Evolutionary conservation across 1,284 basidiomycete genomes (phyloP).

Genomic region (Cryptococcus hybrid): DNA sequence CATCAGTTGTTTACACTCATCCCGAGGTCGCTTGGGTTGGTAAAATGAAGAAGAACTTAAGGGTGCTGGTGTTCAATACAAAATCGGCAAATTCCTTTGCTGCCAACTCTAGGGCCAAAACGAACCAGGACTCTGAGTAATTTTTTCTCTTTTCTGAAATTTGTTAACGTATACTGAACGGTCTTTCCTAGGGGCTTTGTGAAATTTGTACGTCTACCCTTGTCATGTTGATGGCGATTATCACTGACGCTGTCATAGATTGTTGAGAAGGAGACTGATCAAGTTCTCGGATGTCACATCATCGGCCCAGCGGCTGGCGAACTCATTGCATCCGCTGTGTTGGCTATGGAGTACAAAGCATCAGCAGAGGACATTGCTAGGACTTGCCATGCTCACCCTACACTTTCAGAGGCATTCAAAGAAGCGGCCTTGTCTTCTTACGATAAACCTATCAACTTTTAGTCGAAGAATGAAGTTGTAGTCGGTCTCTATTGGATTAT

Average conservation of each 20-base stretch:
- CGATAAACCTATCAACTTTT: no score
- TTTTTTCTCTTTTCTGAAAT: conserved; percentile 20
- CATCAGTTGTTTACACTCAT: conserved; percentile 96
- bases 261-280: conserved; percentile 91
- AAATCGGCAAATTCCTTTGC: conserved; percentile 88
- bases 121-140: conserved; percentile 67
- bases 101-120: conserved; percentile 97
- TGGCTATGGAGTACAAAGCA: no score
- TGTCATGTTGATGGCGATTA: neutral
- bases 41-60: conserved; percentile 97
- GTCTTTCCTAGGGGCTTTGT: conserved; percentile 36
- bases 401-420: no score
- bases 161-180: conserved; percentile 1
- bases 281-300: conserved; percentile 86
- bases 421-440: no score
- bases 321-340: no score
- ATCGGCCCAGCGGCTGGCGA: no score
- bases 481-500: no score
- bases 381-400: conserved; percentile 75
- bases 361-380: conserved; percentile 87
- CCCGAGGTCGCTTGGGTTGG: conserved; percentile 99
- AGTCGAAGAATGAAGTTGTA: no score
- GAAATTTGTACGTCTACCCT: conserved; percentile 34
- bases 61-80: conserved; percentile 83
- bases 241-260: conserved; percentile 48